phyloP scores from a whole-genome alignment of 257 asterid genomes.

The Capsicum pubescens region DNA sequence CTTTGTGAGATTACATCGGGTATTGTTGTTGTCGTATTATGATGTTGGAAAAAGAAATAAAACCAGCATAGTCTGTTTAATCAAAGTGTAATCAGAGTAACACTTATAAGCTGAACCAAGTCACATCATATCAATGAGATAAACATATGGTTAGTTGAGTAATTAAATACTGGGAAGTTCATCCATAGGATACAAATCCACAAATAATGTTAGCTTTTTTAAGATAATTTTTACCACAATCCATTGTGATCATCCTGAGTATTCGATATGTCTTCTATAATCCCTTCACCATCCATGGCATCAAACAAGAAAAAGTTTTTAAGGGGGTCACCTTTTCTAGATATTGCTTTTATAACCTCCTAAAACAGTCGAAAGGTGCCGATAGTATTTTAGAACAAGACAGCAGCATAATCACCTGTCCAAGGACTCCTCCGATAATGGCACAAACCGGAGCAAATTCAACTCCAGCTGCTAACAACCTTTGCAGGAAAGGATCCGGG shows the following conservation, averaged over 20 bases:
- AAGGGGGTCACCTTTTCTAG: conserved; percentile 93
- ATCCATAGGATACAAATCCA: background rate
- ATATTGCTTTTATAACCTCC: conserved; percentile 96
- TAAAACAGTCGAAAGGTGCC: conserved; percentile 30
- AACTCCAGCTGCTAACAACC: conserved; percentile 64
- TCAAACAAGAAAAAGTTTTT: conserved; percentile 90
- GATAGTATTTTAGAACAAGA: background rate
- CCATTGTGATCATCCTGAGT: background rate
- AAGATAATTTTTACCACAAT: background rate
- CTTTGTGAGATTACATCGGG: too few relatives aligned
- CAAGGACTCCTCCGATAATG: conserved; percentile 87
- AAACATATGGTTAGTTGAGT: background rate
- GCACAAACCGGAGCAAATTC: conserved; percentile 98
- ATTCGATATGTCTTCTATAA: conserved; percentile 68
- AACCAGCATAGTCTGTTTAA: background rate
- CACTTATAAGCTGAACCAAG: background rate
- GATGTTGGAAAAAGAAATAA: conserved; percentile 1
- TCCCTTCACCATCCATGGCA: conserved; percentile 83
- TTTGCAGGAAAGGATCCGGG: conserved; percentile 73
- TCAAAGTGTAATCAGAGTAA: background rate
- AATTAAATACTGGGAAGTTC: background rate
- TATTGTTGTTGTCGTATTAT: too few relatives aligned
- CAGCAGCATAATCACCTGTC: conserved; percentile 67
- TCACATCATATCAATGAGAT: conserved; percentile 14
- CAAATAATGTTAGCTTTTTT: background rate